A percentile compares a stretch with the other conserved stretches of the same genome.
phyloP scores from a whole-genome alignment of 768 basidiomycete genomes.

The Sarcodon aspratus region DNA sequence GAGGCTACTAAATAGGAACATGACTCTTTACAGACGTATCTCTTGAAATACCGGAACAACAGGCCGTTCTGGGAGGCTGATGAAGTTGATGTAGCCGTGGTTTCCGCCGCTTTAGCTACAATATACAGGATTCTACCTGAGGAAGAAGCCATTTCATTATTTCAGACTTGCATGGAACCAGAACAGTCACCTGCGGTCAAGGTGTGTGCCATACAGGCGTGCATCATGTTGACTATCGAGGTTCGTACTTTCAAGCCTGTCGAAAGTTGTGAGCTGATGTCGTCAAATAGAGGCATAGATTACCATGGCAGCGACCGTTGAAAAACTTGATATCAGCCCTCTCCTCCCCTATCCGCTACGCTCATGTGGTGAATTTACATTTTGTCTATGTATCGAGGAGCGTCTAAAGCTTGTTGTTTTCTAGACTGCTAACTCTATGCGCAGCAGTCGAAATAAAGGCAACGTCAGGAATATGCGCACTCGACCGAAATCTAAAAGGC shows the following conservation, averaged over 20 bases:
- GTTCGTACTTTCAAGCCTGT: slow-evolving; percentile 21
- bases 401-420: slow-evolving; percentile 1
- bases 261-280: background rate
- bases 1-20: background rate
- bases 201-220: slow-evolving; percentile 65
- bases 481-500: slow-evolving; percentile 52
- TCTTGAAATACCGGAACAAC: slow-evolving; percentile 21
- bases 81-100: slow-evolving; percentile 67
- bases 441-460: slow-evolving; percentile 31
- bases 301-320: slow-evolving; percentile 48
- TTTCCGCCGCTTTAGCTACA: slow-evolving; percentile 62
- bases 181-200: slow-evolving; percentile 78
- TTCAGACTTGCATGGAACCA: slow-evolving; percentile 56
- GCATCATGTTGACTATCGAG: slow-evolving; percentile 56
- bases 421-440: slow-evolving; percentile 7
- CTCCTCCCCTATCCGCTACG: slow-evolving; percentile 35
- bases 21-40: slow-evolving; percentile 9
- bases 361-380: slow-evolving; percentile 38
- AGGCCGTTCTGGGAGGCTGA: slow-evolving; percentile 57
- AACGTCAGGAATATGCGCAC: slow-evolving; percentile 37
- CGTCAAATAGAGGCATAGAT: slow-evolving; percentile 30
- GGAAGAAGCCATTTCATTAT: slow-evolving; percentile 49
- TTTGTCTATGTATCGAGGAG: background rate
- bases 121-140: slow-evolving; percentile 60
- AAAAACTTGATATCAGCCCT: slow-evolving; percentile 34